phyloP scores from a whole-genome alignment of 2,329 filamentous ascomycete genomes.

The Fusarium pininemorale region DNA sequence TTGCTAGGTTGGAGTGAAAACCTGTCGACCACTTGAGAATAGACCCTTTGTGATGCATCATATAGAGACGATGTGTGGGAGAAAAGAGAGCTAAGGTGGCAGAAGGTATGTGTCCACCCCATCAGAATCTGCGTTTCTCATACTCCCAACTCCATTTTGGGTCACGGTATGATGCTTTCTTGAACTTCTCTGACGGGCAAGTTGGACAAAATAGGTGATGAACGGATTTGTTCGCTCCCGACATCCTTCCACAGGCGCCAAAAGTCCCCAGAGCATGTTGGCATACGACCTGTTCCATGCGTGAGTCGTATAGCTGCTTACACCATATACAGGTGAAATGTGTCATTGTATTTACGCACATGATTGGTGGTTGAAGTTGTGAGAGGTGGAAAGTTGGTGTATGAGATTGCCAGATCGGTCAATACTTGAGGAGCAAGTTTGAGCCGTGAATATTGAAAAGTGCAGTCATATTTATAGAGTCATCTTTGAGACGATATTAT shows the following conservation, averaged over 20 bases:
- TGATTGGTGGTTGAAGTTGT: background rate
- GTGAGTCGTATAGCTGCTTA: background rate
- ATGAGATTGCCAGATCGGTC: background rate
- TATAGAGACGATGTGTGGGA: background rate
- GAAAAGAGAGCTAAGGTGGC: background rate
- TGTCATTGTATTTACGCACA: background rate
- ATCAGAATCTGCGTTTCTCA: background rate
- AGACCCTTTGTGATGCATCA: background rate
- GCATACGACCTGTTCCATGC: background rate
- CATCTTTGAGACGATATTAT: rapidly evolving
- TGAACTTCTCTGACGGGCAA: background rate
- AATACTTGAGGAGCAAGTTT: background rate
- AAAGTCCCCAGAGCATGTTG: background rate
- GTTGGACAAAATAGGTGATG: background rate
- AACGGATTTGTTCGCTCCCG: background rate
- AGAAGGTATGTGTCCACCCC: rapidly evolving
- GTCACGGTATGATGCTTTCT: background rate
- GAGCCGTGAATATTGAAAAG: no score
- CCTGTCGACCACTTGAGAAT: background rate
- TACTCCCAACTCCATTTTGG: background rate
- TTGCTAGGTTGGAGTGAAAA: no score
- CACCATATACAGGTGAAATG: background rate
- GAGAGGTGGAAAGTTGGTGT: rapidly evolving
- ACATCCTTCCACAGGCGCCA: background rate
- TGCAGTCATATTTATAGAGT: background rate